These are phyloP conservation scores for Paecilomyces sp. DNA, from an alignment of 2,329 filamentous ascomycete genomes.

Conservation along the genomic window DNA sequence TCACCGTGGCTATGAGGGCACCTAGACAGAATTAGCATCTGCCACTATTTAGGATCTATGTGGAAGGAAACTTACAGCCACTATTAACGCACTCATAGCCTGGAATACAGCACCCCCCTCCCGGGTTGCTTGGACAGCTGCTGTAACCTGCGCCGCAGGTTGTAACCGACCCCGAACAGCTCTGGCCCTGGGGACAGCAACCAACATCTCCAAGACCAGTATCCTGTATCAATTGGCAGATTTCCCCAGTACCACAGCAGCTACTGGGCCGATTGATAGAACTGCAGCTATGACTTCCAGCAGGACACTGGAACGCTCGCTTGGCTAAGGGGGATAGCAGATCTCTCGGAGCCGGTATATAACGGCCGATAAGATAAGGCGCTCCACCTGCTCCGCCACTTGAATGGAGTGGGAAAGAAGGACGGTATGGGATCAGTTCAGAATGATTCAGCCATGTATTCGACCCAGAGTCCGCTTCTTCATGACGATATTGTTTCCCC, in stretches of 20 bases:
- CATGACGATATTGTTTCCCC: not conserved
- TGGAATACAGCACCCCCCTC: slow-evolving; percentile 57
- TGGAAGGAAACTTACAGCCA: slow-evolving; percentile 41
- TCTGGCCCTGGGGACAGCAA: slow-evolving; percentile 50
- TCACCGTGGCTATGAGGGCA: slow-evolving; percentile 27
- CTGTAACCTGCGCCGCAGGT: slow-evolving; percentile 47
- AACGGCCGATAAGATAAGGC: slow-evolving; percentile 3
- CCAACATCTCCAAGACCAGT: slow-evolving; percentile 51
- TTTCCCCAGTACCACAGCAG: slow-evolving; percentile 49
- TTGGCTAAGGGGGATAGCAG: slow-evolving; percentile 21
- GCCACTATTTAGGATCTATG: not conserved
- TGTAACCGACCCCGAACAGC: slow-evolving; percentile 46
- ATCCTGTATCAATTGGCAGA: slow-evolving; percentile 48
- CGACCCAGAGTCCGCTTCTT: not conserved
- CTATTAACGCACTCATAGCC: slow-evolving; percentile 51
- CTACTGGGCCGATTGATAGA: slow-evolving; percentile 50
- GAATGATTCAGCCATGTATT: not conserved
- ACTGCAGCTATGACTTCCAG: slow-evolving; percentile 47
- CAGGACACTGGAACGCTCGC: slow-evolving; percentile 52
- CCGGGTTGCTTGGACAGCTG: slow-evolving; percentile 46
- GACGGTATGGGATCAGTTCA: slow-evolving; percentile 5
- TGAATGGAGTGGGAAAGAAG: slow-evolving; percentile 16
- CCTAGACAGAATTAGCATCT: slow-evolving; percentile 12
- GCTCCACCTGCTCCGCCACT: slow-evolving; percentile 1
- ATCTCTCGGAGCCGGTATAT: slow-evolving; percentile 6